Evolutionary conservation across 306 rosid species (phyloP), one percentile per base, ranked within the genome.

Genomic region (Vicia faba): DNA sequence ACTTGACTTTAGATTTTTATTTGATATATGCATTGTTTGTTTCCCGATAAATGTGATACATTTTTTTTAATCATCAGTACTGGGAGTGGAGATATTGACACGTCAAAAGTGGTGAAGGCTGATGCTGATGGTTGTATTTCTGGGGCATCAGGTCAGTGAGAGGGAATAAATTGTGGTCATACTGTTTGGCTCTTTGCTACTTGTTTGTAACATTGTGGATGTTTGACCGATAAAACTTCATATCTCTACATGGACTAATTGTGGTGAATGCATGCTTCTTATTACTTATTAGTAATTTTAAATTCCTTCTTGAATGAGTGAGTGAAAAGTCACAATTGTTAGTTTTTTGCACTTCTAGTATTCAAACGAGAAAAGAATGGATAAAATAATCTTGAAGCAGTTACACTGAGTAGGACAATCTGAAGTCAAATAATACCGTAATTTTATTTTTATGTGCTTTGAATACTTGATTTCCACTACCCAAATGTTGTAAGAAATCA

Each of bases 21-120:
- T 33, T 38, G 44, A 51, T 38, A 45, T 29, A 45, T 23, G 20
- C 28, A 41, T 48, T 38, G 12, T 31, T 64, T 19, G 40, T 65
- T 56, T 70, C 29, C 67, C 45, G 55, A 78, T 64, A 75, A 63
- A 60, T 39, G 13, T 23, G 63, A 48, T 49, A 7, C 75, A 44
- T 63, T 50, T 61, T 23, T 19, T 18, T 33, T 41, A 14, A 14
- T 63, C 63, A 62, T 69, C 83, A 93, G 99, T 74, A 79, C 96
- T 11, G 96, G 99, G 53, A 93, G 99, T 72, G 99, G 99, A 45
- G 99, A 93, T 76, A 79, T 90, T 61, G 97, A 93, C 79, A 88
- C 88, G 51, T 85, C 99, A 58, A 85, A 82, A 80, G 96, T 88
- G 79, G 97, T 89, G 71, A 93, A 86, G 81, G 88, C 95, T 12